Conservation (phyloP, 108 stramenopile species). For the Poteriospumella lacustris region DNA sequence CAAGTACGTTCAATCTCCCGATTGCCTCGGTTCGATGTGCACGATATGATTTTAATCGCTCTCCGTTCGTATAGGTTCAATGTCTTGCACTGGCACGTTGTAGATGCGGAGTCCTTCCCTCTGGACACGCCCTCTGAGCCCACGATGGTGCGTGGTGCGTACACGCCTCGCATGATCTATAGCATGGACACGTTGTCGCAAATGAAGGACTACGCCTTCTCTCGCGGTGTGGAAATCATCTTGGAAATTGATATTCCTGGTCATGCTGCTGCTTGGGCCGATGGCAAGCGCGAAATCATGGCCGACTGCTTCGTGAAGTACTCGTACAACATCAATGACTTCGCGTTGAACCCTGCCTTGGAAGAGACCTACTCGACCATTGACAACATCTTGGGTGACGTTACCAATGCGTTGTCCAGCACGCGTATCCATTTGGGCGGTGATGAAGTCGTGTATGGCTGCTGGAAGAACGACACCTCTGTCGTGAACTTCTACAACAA, state of each 20-base stretch:
- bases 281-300: neutral
- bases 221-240: constrained; percentile 1
- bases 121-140: constrained; percentile 26
- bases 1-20: too few species aligned
- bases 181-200: neutral
- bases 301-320: constrained; percentile 24
- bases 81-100: constrained; percentile 30
- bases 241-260: constrained; percentile 25
- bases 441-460: constrained; percentile 31
- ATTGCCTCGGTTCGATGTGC: too few species aligned
- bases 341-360: constrained; percentile 13
- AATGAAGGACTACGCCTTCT: neutral
- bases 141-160: constrained; percentile 21
- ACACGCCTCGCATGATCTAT: constrained; percentile 18
- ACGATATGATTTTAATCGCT: too few species aligned
- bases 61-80: too few species aligned
- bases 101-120: constrained; percentile 30
- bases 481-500: neutral
- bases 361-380: constrained; percentile 19
- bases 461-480: constrained; percentile 3
- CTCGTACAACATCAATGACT: constrained; percentile 24
- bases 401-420: neutral
- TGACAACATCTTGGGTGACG: neutral
- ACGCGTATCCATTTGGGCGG: constrained; percentile 9
- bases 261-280: constrained; percentile 17